Base-by-base conservation (phyloP, 208 protist species). In the Acanthamoeba quina region DNA sequence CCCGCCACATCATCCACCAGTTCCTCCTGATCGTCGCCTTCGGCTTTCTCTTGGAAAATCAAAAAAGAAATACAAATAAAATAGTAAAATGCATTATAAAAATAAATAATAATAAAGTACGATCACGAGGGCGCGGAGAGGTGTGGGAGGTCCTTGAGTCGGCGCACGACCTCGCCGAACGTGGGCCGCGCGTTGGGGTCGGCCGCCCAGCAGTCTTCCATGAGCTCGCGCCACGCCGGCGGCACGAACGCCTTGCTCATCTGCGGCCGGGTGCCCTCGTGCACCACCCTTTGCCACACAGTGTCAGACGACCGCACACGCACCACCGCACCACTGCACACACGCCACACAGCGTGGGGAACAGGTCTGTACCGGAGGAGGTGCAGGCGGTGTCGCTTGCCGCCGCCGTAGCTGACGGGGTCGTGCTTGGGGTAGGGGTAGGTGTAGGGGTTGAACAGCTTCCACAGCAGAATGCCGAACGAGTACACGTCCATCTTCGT, bases 401-500 rank as follows among this genome's bases (percentile, higher is more conserved):
- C 68, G 62, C 31, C 47, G 31, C 88, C 88, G 44, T 62, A 49
- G 64, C 29, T 72, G 29, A 92, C 88, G 0, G 88, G 62, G 34
- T 78, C 41, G 44, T 62, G 68, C 60, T 92, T 72, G 11, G 58
- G 58, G 34, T 78, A 92, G 47, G 88, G 88, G 31, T 92, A 92
- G n/a, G 44, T 58, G 6, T 41, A 13, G 19, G 88, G 88, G 54
- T 92, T 66, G 54, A 92, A 92, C 56, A 92, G 88, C 88, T 78
- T 54, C 88, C 88, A 92, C 62, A 92, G 88, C 24, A 92, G 62
- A 17, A 92, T 92, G 41, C 26, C 88, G 31, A 92, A 92, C 13
- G 64, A 80, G 41, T 80, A 92, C 62, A 92, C 88, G 68, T 92
- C 88, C 88, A 92, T 92, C 88, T 76, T 72, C 60, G 72, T 74